Base-by-base conservation (phyloP, 208 protist species). In the Trypanosoma lewisi region DNA sequence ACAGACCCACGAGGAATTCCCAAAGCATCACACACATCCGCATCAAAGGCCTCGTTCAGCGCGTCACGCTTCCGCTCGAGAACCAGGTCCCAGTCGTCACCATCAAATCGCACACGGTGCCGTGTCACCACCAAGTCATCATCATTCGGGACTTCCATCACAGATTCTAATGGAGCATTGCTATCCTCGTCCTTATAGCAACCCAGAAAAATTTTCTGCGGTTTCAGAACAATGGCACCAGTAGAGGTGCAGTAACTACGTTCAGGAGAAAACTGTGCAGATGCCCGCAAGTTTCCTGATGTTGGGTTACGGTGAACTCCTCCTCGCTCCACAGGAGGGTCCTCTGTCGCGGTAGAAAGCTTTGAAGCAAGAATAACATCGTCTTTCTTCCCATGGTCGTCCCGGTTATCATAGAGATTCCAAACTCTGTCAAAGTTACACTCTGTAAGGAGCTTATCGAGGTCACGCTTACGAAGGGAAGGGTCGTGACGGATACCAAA, bases 31-130 rank as follows among this genome's bases (percentile, higher is more conserved):
- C 76, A 70, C 28, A 82, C 67, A 45, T 86, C 80, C 0, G 9
- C 2, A 11, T 65, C 67, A 42, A 86, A 80, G 17, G 74, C 71
- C 0, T 58, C 19, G 4, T 64, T 23, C 12, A 87, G 63, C 4
- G 60, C 68, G 0, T 52, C 45, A 27, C 52, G 69, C 27, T 77
- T 61, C 33, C 65, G 34, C 0, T 58, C 34, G 17, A 82, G 12
- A 2, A 87, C 75, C 2, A 56, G 37, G 0, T 45, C 63, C 77
- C 77, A 86, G n/a, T 66, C 57, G 6, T 72, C 58, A 17, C 83
- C 80, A 4, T 79, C 57, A 34, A 86, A 75, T 21, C 57, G 39
- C 9, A 82, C 74, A 47, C 72, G 62, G 67, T 84, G 83, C 12
- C 44, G 64, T 14, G 70, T 84, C 14, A 75, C 69, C 12, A 74